Evolutionary conservation across 2,329 filamentous ascomycete genomes (phyloP).

Genomic region (Penicillium sp.): DNA sequence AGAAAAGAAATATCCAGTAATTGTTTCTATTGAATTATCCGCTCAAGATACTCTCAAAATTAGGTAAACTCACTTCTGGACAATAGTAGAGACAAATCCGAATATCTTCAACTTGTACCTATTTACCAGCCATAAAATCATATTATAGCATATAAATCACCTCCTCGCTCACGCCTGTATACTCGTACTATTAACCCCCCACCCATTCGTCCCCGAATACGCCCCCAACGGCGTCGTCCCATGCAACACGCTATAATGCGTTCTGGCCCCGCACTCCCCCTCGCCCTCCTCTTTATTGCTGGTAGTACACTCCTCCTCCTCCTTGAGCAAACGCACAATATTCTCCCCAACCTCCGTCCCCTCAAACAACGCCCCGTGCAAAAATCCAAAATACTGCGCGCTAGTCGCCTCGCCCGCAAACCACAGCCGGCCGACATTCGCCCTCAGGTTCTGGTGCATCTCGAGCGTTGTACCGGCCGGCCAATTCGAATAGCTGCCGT

Average conservation of each 20-base stretch:
- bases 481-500: constrained; percentile 72
- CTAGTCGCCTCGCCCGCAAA: constrained; percentile 70
- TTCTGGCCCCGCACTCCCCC: constrained; percentile 18
- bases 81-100: no score
- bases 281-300: not conserved
- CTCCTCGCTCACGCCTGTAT: not conserved
- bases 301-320: constrained; percentile 24
- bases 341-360: constrained; percentile 53
- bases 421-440: constrained; percentile 65
- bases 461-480: constrained; percentile 66
- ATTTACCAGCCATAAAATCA: no score
- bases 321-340: constrained; percentile 33
- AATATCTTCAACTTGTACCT: no score
- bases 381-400: constrained; percentile 67
- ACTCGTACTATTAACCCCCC: constrained; percentile 33
- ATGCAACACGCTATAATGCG: constrained; percentile 35
- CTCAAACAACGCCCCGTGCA: constrained; percentile 67
- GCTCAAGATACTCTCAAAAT: no score
- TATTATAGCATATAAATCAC: no score
- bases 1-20: no score
- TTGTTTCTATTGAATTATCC: no score
- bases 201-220: constrained; percentile 36
- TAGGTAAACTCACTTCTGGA: no score
- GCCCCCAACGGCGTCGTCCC: constrained; percentile 36
- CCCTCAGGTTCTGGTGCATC: constrained; percentile 70